phyloP scores from a whole-genome alignment of 148 eudicot genomes.

The Camellia granthamiana region DNA sequence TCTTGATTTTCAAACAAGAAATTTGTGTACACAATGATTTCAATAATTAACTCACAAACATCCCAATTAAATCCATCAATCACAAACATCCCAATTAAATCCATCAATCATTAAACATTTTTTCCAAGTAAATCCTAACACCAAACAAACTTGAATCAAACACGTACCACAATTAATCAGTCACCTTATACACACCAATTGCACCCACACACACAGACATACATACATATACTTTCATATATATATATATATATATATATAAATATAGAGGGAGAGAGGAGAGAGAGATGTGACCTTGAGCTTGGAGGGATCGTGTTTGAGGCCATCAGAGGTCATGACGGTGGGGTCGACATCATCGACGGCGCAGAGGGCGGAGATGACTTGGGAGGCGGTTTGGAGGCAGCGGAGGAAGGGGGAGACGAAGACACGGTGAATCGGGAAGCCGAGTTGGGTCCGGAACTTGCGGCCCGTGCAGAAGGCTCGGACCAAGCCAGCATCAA shows the following conservation, averaged over 20 bases:
- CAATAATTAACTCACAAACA: no score
- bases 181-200: no score
- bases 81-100: no score
- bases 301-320: constrained; percentile 47
- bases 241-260: not conserved
- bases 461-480: constrained; percentile 54
- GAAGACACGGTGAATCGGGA: constrained; percentile 69
- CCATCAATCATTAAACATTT: no score
- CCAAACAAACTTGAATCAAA: no score
- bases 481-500: constrained; percentile 44
- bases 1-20: no score
- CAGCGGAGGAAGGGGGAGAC: constrained; percentile 85
- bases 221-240: not conserved
- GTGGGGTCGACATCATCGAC: constrained; percentile 21
- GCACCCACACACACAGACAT: not conserved
- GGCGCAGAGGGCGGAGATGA: constrained; percentile 49
- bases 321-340: constrained; percentile 25
- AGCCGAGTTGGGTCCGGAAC: constrained; percentile 40
- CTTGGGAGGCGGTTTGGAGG: constrained; percentile 74
- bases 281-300: constrained; percentile 46
- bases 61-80: no score
- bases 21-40: no score
- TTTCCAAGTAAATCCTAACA: no score
- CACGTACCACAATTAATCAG: no score
- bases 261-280: not conserved